Conservation (phyloP, 441 rosid genomes). For the Erysimum cheiri region DNA sequence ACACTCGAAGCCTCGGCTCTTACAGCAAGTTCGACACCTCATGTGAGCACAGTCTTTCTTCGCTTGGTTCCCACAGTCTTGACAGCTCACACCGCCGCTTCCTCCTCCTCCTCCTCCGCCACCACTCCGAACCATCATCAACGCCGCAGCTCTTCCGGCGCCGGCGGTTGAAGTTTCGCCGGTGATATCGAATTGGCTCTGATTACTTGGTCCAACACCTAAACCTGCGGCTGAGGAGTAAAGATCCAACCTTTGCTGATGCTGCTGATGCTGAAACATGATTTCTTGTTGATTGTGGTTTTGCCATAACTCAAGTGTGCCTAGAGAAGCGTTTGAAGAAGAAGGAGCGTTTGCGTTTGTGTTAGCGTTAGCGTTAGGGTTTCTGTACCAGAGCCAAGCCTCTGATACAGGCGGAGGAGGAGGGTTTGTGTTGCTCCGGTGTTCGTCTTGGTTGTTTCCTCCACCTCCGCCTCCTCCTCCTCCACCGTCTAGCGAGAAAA, state of each 20-base stretch:
- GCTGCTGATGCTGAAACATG: slow-evolving; percentile 54
- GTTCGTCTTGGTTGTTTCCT: slow-evolving; percentile 47
- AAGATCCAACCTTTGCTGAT: slow-evolving; percentile 68
- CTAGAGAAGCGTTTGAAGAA: slow-evolving; percentile 42
- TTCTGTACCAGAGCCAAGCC: slow-evolving; percentile 72
- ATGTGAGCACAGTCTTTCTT: slow-evolving; percentile 83
- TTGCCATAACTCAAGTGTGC: slow-evolving; percentile 69
- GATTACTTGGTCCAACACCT: slow-evolving; percentile 70
- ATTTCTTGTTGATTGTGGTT: slow-evolving; percentile 59
- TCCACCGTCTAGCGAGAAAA: slow-evolving; percentile 67
- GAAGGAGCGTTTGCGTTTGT: slow-evolving; percentile 45
- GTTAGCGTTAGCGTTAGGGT: slow-evolving; percentile 45
- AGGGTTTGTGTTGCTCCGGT: slow-evolving; percentile 49
- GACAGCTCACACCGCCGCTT: slow-evolving; percentile 63
- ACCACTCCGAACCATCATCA: slow-evolving; percentile 60
- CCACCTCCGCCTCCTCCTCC: slow-evolving; percentile 46
- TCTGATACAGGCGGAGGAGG: slow-evolving; percentile 56
- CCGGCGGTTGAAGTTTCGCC: slow-evolving; percentile 58
- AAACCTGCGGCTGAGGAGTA: slow-evolving; percentile 71
- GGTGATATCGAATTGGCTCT: slow-evolving; percentile 54
- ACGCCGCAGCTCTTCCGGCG: slow-evolving; percentile 49
- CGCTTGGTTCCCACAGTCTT: slow-evolving; percentile 85
- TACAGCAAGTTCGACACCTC: slow-evolving; percentile 94
- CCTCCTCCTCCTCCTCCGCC: slow-evolving; percentile 39
- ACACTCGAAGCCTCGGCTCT: slow-evolving; percentile 90